phyloP scores from a whole-genome alignment of 148 eudicot species.

The Fagopyrum homotropicum region DNA sequence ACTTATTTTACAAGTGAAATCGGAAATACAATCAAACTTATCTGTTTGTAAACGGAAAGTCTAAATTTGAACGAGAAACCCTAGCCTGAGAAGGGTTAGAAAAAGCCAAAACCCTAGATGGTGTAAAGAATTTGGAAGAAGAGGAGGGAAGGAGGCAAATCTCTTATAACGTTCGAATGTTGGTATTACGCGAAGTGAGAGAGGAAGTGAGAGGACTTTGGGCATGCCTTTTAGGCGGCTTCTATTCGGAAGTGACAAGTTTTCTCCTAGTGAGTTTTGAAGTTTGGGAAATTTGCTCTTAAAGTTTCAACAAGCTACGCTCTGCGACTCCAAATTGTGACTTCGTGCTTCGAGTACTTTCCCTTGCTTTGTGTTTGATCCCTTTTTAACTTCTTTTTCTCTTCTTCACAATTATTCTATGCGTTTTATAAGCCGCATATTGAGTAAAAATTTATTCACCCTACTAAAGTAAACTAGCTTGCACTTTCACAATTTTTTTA shows the following conservation, averaged over 20 bases:
- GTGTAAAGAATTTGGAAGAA: background rate
- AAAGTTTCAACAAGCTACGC: background rate
- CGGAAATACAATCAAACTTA: background rate
- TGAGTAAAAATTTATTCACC: no score
- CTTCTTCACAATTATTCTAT: no score
- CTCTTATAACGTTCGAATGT: constrained; percentile 5
- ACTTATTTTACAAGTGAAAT: background rate
- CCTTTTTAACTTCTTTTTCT: background rate
- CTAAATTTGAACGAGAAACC: background rate
- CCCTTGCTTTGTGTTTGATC: background rate
- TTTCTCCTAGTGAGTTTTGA: background rate
- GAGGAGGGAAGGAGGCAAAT: background rate
- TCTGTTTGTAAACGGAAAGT: background rate
- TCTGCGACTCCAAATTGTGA: background rate
- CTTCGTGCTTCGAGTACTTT: background rate
- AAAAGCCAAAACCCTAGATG: background rate
- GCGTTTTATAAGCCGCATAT: no score
- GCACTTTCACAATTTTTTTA: no score
- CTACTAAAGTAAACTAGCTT: no score
- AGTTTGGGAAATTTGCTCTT: background rate
- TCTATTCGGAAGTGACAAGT: background rate
- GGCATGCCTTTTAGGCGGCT: background rate
- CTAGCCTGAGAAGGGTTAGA: background rate
- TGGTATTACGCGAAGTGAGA: background rate
- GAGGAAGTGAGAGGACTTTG: background rate